Conservation (phyloP, 148 eudicot genomes). For the Dianthus caryophyllus region DNA sequence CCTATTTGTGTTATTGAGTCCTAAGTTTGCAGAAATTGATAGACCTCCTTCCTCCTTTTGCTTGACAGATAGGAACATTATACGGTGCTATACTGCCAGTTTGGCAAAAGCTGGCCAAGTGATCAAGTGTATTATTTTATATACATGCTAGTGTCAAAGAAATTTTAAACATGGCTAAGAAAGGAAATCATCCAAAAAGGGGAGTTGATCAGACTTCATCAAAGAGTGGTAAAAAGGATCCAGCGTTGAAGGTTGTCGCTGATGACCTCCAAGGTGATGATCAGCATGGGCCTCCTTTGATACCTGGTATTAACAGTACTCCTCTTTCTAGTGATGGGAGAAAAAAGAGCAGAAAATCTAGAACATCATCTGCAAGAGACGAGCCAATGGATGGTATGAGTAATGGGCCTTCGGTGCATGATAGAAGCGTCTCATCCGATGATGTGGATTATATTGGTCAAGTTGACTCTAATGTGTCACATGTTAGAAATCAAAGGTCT, state of each 20-base stretch:
- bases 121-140: slow-evolving; percentile 18
- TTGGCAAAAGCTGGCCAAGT: slow-evolving; percentile 20
- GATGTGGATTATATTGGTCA: slow-evolving; percentile 30
- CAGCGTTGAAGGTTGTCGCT: slow-evolving; percentile 37
- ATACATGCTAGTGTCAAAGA: slow-evolving; percentile 7
- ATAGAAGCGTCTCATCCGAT: slow-evolving; percentile 22
- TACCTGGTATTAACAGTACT: slow-evolving; percentile 26
- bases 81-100: not conserved
- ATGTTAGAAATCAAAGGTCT: slow-evolving; percentile 19
- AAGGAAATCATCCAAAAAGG: slow-evolving; percentile 65
- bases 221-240: slow-evolving; percentile 47
- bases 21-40: not conserved
- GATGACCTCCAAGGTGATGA: slow-evolving; percentile 40
- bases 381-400: slow-evolving; percentile 29
- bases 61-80: slow-evolving; percentile 17
- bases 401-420: slow-evolving; percentile 27
- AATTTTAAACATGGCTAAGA: slow-evolving; percentile 60
- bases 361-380: slow-evolving; percentile 29
- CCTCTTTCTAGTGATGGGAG: slow-evolving; percentile 42
- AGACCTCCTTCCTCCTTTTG: not conserved
- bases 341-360: slow-evolving; percentile 49
- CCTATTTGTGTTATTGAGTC: not conserved
- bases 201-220: slow-evolving; percentile 45
- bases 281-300: slow-evolving; percentile 23
- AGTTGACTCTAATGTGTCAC: slow-evolving; percentile 29